These are phyloP conservation scores for Teratosphaeria nubilosa DNA, from an alignment of 2,329 filamentous ascomycete species.

Conservation along the genomic window DNA sequence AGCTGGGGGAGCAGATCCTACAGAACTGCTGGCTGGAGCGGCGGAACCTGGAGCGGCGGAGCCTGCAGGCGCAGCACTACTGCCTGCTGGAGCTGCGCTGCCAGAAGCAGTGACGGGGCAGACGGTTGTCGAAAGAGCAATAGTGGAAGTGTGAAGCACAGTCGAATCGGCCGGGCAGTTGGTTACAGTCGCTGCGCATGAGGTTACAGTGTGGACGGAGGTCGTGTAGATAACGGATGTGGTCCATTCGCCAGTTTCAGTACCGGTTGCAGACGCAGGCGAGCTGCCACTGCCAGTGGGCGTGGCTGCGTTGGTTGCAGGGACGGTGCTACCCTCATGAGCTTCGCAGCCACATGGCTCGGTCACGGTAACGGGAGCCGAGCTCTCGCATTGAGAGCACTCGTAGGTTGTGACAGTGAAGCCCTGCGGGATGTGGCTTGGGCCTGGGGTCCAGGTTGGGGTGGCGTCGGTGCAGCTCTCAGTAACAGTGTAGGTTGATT, in stretches of 20 bases:
- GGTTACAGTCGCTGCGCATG: constrained; percentile 8
- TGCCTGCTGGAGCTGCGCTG: neutral
- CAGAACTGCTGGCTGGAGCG: neutral
- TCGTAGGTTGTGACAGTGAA: constrained; percentile 26
- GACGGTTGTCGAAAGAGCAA: constrained; percentile 31
- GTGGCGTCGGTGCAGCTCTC: constrained; percentile 25
- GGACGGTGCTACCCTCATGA: constrained; percentile 14
- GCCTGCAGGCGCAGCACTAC: neutral
- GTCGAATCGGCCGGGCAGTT: constrained; percentile 13
- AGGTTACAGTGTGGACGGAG: neutral
- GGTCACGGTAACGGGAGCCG: constrained; percentile 24
- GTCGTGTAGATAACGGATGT: neutral
- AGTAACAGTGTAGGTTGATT: constrained; percentile 27
- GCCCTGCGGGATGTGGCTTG: constrained; percentile 24
- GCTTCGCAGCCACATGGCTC: constrained; percentile 26
- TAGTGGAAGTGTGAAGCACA: constrained; percentile 26
- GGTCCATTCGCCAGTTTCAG: neutral
- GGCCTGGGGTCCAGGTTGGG: constrained; percentile 25
- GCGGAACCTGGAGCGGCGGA: neutral
- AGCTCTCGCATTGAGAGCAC: constrained; percentile 23
- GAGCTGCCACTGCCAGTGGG: neutral
- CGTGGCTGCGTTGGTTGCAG: constrained; percentile 3
- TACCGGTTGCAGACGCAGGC: neutral
- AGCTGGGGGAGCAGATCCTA: neutral
- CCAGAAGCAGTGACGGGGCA: constrained; percentile 26